Base-by-base conservation (phyloP, 257 asterid species). In the Pogostemon cablin region DNA sequence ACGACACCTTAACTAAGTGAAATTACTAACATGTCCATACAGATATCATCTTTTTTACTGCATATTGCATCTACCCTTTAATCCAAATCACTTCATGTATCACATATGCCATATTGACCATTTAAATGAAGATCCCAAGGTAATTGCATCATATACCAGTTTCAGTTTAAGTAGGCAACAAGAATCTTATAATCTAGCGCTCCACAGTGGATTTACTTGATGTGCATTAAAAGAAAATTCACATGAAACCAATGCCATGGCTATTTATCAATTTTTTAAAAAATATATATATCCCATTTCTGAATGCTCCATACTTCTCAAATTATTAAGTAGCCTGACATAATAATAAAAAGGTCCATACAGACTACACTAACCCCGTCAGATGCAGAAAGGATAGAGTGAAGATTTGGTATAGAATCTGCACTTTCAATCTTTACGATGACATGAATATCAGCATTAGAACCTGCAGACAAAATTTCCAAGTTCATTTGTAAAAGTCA, bases 401-500 rank as follows among this genome's bases (percentile, higher is more conserved):
- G 98, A 72, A 95, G 98, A 81, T 95, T 91, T 25, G 89, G 96
- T 49, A 95, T 89, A 65, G 99, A 90, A 65, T 88, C 99, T 6
- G 99, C 98, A 83, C 99, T 95, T 85, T 95, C 99, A 82, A 95
- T 95, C 83, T 95, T 95, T 32, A 79, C 87, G 57, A 86, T 89
- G 73, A 88, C 99, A 73, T 81, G 93, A 83, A 91, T 91, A 86
- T 91, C 96, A 3, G 96, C 96, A 69, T 84, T 78, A 77, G 83
- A 82, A 59, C 88, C 98, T 93, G 91, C 84, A 82, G 41, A 73
- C 37, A 81, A 78, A 46, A 50, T 7, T 47, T 69, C 40, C 35
- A 62, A 80, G 72, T 54, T 25, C 56, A 39, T 58, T 64, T 44
- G 48, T 65, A 62, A 50, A 11, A 46, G 70, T 56, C 49, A 46